Percentiles rank a stretch among this genome's conserved stretches.
Evolutionary conservation across 495 filamentous ascomycete species (phyloP).

Genomic region (Aspergillus mulundensis): DNA sequence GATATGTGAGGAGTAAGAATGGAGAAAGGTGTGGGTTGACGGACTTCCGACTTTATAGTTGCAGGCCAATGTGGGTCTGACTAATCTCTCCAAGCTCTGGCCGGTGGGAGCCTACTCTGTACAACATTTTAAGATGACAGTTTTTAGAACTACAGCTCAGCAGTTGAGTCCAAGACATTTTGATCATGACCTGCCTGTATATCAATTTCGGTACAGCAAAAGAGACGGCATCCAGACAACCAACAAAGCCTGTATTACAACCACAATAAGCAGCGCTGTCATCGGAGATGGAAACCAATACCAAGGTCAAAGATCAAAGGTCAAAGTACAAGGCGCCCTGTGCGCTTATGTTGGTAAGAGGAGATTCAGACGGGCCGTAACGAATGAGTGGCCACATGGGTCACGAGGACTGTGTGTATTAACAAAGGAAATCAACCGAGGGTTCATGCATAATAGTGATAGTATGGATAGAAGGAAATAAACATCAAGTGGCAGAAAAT

Average conservation of each 20-base stretch:
- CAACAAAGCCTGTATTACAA: conserved; percentile 10
- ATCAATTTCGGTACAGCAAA: conserved; percentile 11
- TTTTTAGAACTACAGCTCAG: too few species aligned
- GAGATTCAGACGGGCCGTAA: conserved; percentile 17
- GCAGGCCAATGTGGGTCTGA: background rate
- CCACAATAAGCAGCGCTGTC: conserved; percentile 12
- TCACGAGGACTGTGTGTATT: conserved; percentile 15
- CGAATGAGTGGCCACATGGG: conserved; percentile 19
- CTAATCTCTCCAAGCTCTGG: background rate
- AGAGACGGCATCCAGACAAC: conserved; percentile 2
- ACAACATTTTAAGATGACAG: too few species aligned
- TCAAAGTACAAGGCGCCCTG: conserved; percentile 15
- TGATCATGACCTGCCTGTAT: conserved; percentile 4
- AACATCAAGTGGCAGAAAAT: conserved; percentile 11
- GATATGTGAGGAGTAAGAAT: background rate
- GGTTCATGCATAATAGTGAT: conserved; percentile 13
- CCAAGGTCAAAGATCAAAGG: conserved; percentile 8
- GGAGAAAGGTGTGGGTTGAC: background rate
- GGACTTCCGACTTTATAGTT: background rate
- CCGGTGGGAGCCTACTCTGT: background rate
- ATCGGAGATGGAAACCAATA: conserved; percentile 19
- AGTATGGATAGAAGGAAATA: conserved; percentile 10
- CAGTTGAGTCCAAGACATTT: conserved; percentile 4
- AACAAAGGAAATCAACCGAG: conserved; percentile 19
- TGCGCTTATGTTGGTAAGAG: conserved; percentile 18